Evolutionary conservation across 192 early-diverging fungal genomes (phyloP).

Genomic region (Entomortierella lignicola): DNA sequence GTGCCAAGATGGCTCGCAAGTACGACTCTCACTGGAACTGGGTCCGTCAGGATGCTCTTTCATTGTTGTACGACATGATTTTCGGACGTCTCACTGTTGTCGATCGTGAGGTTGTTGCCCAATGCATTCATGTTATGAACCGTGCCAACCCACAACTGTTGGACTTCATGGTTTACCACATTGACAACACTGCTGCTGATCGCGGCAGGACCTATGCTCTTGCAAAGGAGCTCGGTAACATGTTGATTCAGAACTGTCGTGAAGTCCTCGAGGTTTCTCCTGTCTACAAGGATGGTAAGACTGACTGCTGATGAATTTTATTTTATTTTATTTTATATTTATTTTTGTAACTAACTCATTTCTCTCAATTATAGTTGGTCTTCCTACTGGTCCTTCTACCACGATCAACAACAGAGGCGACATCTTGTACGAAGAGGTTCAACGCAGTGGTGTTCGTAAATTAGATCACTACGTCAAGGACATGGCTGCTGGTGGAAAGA

Average conservation of each 20-base stretch:
- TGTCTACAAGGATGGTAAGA: conserved; percentile 89
- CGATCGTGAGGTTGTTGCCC: conserved; percentile 92
- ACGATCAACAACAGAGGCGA: conserved; percentile 83
- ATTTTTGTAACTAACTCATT: not conserved
- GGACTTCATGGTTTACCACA: conserved; percentile 88
- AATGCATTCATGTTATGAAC: conserved; percentile 94
- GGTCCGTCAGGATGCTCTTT: conserved; percentile 88
- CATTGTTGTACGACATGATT: conserved; percentile 92
- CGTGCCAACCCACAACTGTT: conserved; percentile 83
- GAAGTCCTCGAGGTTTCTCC: conserved; percentile 82
- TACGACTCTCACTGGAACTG: conserved; percentile 99
- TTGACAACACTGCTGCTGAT: conserved; percentile 79
- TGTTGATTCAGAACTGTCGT: conserved; percentile 91
- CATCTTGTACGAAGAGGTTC: conserved; percentile 87
- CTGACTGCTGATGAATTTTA: conserved; percentile 9
- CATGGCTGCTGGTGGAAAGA: conserved; percentile 79
- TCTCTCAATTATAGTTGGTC: conserved; percentile 67
- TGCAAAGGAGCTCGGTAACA: conserved; percentile 81
- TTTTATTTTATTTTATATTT: not conserved
- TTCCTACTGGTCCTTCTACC: conserved; percentile 88
- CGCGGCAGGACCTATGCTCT: conserved; percentile 88
- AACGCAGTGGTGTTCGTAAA: conserved; percentile 85
- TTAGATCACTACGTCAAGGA: conserved; percentile 93
- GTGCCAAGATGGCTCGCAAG: conserved; percentile 83
- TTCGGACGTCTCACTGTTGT: conserved; percentile 88